A percentile compares a stretch with the other conserved stretches of the same genome.
These are phyloP conservation scores for Cicer judaicum DNA, from an alignment of 306 rosid species.

Conservation along the genomic window DNA sequence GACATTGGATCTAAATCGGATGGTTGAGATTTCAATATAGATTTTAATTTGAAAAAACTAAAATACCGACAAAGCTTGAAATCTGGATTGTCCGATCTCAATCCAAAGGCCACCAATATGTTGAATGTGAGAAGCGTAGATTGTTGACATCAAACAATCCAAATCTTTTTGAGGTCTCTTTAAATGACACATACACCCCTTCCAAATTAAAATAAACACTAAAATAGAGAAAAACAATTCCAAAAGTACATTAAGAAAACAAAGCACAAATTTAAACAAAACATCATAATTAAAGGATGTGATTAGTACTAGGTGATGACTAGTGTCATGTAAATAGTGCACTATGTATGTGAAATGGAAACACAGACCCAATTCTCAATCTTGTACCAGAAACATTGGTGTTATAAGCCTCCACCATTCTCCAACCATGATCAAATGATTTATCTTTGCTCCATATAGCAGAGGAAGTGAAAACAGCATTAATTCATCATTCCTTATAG, in stretches of 20 bases:
- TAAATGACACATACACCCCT: too few relatives aligned
- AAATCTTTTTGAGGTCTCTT: too few relatives aligned
- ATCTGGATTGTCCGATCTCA: too few relatives aligned
- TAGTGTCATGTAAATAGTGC: constrained; percentile 35
- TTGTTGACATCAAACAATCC: too few relatives aligned
- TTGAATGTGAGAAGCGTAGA: too few relatives aligned
- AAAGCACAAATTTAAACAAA: not conserved
- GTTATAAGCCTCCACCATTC: constrained; percentile 99
- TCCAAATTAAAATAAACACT: too few relatives aligned
- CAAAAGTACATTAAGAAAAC: not conserved
- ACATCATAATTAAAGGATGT: not conserved
- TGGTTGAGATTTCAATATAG: too few relatives aligned
- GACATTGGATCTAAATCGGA: too few relatives aligned
- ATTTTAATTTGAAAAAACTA: too few relatives aligned
- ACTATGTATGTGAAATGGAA: constrained; percentile 58
- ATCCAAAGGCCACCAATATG: too few relatives aligned
- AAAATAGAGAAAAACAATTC: not conserved
- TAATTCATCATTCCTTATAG: constrained; percentile 65
- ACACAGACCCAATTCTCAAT: constrained; percentile 77
- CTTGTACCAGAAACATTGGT: constrained; percentile 99
- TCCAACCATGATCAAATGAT: constrained; percentile 78
- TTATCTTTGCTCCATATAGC: constrained; percentile 89
- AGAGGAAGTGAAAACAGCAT: constrained; percentile 75
- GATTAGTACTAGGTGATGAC: constrained; percentile 19
- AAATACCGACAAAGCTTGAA: too few relatives aligned